Evolutionary conservation across 2,329 filamentous ascomycete genomes (phyloP), one percentile per base, ranked within the genome.

Genomic region (Phoma sp.): DNA sequence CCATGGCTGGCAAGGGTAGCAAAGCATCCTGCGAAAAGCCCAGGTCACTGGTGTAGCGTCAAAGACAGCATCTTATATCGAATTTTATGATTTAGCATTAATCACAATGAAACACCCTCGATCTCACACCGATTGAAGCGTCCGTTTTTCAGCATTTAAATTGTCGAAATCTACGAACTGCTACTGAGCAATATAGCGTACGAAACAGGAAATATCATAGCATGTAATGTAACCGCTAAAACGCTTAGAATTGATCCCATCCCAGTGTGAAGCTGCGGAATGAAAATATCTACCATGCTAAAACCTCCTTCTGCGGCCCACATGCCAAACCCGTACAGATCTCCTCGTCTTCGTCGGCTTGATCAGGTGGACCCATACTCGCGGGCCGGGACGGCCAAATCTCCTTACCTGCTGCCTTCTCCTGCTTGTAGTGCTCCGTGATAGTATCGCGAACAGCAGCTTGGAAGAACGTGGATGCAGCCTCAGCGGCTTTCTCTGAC

Each of bases 331-430:
- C 37, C 12, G 30, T 30, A 18, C 50, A 53, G 5, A 53, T 38
- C 2, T 42, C 37, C 10, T 53, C 50, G 9, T 47, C 50, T 15
- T 53, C 42, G 11, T 42, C 42, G 5, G 10, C 18, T 17, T 47
- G 50, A 26, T 38, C 38, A 4, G 14, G 7, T 6, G 12, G 5
- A 1, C 32, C 32, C 3, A 15, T 2, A 2, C 23, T n/a, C 3
- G 14, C 36, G 0, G 49, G 42, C 11, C 23, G 30, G 7, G 49
- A 40, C 7, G 49, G 49, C 49, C 49, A 52, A 5, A 47, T 40
- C 17, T 47, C 37, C 14, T 42, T 40, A 9, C 42, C 50, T 12
- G 36, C 30, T 4, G 26, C 26, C 25, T 47, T 47, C 20, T 53
- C 42, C 15, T 47, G 42, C 9, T 25, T 32, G 42, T 53, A 36